phyloP scores from a whole-genome alignment of 805 yeast species.

The Babjeviella inositovora region DNA sequence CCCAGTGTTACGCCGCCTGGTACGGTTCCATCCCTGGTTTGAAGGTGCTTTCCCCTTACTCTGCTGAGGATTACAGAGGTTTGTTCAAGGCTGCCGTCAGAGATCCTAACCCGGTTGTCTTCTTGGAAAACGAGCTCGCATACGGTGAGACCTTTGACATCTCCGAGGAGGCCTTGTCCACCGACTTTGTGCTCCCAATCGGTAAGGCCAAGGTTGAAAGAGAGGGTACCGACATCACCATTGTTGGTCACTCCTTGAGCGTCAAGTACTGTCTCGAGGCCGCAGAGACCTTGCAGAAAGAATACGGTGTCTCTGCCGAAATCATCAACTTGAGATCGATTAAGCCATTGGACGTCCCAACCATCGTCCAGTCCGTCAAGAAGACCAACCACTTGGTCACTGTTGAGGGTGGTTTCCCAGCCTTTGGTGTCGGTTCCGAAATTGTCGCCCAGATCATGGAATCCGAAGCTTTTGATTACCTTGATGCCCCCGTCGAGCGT shows the following conservation, averaged over 20 bases:
- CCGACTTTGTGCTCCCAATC: slow-evolving; percentile 85
- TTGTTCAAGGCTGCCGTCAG: slow-evolving; percentile 90
- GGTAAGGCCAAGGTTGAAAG: slow-evolving; percentile 93
- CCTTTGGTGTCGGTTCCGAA: slow-evolving; percentile 97
- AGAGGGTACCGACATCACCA: slow-evolving; percentile 80
- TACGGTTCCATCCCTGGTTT: slow-evolving; percentile 97
- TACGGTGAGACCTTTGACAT: slow-evolving; percentile 88
- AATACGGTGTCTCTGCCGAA: slow-evolving; percentile 82
- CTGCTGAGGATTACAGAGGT: slow-evolving; percentile 94
- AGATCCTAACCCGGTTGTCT: slow-evolving; percentile 96
- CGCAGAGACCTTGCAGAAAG: slow-evolving; percentile 72
- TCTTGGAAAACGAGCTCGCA: slow-evolving; percentile 89
- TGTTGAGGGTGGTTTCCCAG: slow-evolving; percentile 97
- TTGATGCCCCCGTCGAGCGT: slow-evolving; percentile 97
- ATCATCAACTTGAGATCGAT: slow-evolving; percentile 92
- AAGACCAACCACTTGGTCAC: slow-evolving; percentile 94
- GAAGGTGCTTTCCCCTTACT: slow-evolving; percentile 90
- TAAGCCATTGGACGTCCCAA: slow-evolving; percentile 86
- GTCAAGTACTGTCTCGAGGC: slow-evolving; percentile 78
- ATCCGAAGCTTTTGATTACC: slow-evolving; percentile 93
- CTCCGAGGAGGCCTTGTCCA: slow-evolving; percentile 73
- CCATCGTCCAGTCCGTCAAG: slow-evolving; percentile 78
- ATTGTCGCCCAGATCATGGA: slow-evolving; percentile 97
- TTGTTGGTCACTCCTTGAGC: slow-evolving; percentile 87
- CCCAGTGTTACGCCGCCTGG: slow-evolving; percentile 97